These are phyloP conservation scores for Acacia melanoxylon DNA, from an alignment of 306 rosid genomes.

Conservation along the genomic window DNA sequence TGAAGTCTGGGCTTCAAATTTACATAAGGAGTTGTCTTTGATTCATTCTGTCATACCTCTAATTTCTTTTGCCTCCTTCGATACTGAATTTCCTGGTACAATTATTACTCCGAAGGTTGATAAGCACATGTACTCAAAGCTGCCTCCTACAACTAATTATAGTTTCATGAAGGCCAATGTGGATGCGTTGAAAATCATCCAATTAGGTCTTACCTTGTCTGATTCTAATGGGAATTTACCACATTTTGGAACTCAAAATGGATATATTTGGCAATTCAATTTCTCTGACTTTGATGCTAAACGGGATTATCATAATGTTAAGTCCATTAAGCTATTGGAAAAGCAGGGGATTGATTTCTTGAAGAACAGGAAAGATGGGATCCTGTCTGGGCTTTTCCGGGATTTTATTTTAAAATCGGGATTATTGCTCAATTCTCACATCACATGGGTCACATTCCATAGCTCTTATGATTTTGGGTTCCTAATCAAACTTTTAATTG, in stretches of 20 bases:
- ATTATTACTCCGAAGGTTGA: neutral
- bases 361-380: neutral
- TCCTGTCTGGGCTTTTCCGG: neutral
- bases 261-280: conserved; percentile 6
- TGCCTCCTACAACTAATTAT: no score
- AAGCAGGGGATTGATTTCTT: conserved; percentile 16
- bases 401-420: neutral
- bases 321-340: neutral
- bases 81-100: conserved; percentile 7
- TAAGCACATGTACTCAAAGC: no score
- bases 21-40: neutral
- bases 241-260: neutral
- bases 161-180: neutral
- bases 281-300: neutral
- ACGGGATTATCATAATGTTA: neutral
- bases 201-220: conserved; percentile 14
- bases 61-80: neutral
- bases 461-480: conserved; percentile 18
- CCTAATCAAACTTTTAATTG: neutral
- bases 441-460: neutral
- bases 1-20: neutral
- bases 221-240: neutral
- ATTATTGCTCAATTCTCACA: no score
- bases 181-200: neutral
- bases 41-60: neutral